Conservation (phyloP, 2,329 filamentous ascomycete genomes). For the Clarireedia paspali region DNA sequence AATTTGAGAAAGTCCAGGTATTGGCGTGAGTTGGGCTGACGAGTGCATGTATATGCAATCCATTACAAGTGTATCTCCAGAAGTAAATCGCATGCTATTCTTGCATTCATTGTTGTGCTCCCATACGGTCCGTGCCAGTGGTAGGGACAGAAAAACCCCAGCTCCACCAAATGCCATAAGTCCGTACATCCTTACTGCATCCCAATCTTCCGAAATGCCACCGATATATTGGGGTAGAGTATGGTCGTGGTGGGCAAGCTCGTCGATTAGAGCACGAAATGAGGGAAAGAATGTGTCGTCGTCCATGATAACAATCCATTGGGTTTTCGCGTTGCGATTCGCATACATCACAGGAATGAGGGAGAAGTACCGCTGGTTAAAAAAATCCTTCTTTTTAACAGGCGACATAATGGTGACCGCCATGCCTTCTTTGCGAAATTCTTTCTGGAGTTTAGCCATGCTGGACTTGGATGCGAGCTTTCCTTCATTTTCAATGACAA, state of each 20-base stretch:
- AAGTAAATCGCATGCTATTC: slow-evolving; percentile 21
- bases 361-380: slow-evolving; percentile 37
- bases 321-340: slow-evolving; percentile 32
- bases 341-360: slow-evolving; percentile 35
- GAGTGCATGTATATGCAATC: slow-evolving; percentile 26
- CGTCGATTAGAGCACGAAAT: slow-evolving; percentile 21
- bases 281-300: slow-evolving; percentile 30
- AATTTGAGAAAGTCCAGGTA: slow-evolving; percentile 25
- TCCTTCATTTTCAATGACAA: slow-evolving; percentile 27
- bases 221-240: slow-evolving; percentile 24
- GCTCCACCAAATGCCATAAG: slow-evolving; percentile 29
- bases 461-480: slow-evolving; percentile 17
- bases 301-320: slow-evolving; percentile 26
- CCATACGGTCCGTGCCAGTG: slow-evolving; percentile 21
- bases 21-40: slow-evolving; percentile 20
- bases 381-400: slow-evolving; percentile 18
- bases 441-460: slow-evolving; percentile 22
- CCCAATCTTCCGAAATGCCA: slow-evolving; percentile 27
- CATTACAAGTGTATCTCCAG: slow-evolving; percentile 27
- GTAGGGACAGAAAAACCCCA: slow-evolving; percentile 23
- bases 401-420: slow-evolving; percentile 24
- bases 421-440: slow-evolving; percentile 22
- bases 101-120: slow-evolving; percentile 23
- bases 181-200: slow-evolving; percentile 27
- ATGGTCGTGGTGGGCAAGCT: slow-evolving; percentile 28